Evolutionary conservation across 169 alveolate species (phyloP).

Genomic region (Ichthyophthirius multifiliis): DNA sequence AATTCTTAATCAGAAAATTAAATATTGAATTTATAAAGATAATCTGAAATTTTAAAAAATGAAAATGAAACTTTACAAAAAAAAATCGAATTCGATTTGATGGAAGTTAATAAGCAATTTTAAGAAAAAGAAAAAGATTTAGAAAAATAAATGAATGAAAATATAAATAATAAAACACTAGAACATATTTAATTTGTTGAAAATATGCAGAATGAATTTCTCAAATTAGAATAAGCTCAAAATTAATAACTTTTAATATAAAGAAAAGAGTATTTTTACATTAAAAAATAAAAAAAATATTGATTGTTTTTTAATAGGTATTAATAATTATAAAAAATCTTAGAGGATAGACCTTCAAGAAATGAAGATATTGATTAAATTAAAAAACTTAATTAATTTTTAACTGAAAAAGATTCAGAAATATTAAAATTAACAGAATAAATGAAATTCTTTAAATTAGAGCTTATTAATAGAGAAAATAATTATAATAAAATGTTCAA

Average conservation of each 20-base stretch:
- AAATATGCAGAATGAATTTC: constrained; percentile 37
- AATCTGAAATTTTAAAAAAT: too few species aligned
- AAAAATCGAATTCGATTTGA: too few species aligned
- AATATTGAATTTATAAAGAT: too few species aligned
- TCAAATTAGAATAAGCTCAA: constrained; percentile 19
- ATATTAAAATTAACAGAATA: constrained; percentile 68
- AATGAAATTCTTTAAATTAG: constrained; percentile 81
- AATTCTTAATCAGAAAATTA: too few species aligned
- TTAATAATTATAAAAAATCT: constrained; percentile 60
- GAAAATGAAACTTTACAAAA: too few species aligned
- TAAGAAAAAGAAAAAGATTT: too few species aligned
- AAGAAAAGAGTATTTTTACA: constrained; percentile 41
- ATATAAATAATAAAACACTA: neutral
- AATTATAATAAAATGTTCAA: constrained; percentile 80
- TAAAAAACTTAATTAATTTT: constrained; percentile 54
- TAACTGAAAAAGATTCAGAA: constrained; percentile 65
- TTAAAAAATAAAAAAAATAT: neutral
- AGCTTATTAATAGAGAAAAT: constrained; percentile 82
- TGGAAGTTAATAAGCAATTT: too few species aligned
- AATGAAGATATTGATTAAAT: constrained; percentile 82
- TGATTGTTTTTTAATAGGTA: constrained; percentile 26
- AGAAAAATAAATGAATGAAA: neutral
- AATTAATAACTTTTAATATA: constrained; percentile 36
- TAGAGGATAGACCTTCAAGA: constrained; percentile 81
- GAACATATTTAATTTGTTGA: constrained; percentile 43